Base-by-base conservation (phyloP, 495 filamentous ascomycete species). In the Daldinia decipiens region DNA sequence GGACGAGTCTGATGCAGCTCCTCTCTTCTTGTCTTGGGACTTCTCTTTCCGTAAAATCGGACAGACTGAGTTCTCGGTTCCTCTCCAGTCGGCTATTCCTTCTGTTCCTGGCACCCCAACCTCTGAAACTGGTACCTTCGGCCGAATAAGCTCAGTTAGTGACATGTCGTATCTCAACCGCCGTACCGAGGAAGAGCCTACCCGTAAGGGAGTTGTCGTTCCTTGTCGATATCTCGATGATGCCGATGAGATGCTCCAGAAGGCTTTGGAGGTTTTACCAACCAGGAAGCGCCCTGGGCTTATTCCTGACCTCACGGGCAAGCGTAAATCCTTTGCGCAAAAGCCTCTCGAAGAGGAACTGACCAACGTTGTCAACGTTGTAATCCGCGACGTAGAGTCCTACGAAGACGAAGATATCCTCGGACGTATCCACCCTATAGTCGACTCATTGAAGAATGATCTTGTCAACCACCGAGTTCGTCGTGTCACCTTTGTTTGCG, bases 401-500 rank as follows among this genome's bases (percentile, higher is more conserved):
- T 85, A 89, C 47, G 92, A 95, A 71, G 95, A 99, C 76, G 83
- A 86, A 19, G 91, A 97, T 77, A 90, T 94, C 61, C 82, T 97
- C 27, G 77, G 80, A 38, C 89, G 93, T 67, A 92, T 97, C 75
- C 82, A 87, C 39, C 84, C 86, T 21, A 81, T 97, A 62, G 86
- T 99, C 11, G 85, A 91, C n/a, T 88, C 93, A 29, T 87, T 89
- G 83, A 94, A 93, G 83, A 88, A 91, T 5, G 95, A 99, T 68
- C 83, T 98, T 45, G 81, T 94, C 38, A 81, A 88, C 57, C 91
- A 91, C 68, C 88, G 91, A 17, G 87, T 99, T 58, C 93, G 95
- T 60, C 91, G 95, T 66, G 82, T 99, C 9, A 98, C 93, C 34
- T 97, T 99, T 84, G 94, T 98, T 77, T 98, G 95, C 77, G 95